Evolutionary conservation across 2,329 filamentous ascomycete genomes (phyloP).

Genomic region (Diaporthe eres): DNA sequence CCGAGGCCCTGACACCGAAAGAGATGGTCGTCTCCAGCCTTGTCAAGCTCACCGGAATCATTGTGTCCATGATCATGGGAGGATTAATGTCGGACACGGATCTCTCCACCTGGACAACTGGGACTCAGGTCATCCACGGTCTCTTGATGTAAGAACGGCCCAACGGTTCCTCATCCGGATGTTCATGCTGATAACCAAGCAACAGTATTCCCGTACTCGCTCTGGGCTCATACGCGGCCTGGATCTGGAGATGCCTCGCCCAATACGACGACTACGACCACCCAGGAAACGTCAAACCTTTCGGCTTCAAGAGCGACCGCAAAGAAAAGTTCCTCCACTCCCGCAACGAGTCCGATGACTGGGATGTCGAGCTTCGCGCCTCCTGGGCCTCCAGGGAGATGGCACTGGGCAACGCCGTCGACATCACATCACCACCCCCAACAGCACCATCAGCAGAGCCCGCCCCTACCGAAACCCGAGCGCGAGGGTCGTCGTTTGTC

Average conservation of each 20-base stretch:
- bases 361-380: constrained; percentile 36
- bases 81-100: constrained; percentile 61
- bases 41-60: constrained; percentile 63
- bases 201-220: constrained; percentile 58
- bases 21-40: constrained; percentile 66
- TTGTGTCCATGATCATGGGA: constrained; percentile 64
- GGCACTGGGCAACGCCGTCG: constrained; percentile 48
- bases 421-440: constrained; percentile 37
- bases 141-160: constrained; percentile 61
- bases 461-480: constrained; percentile 28
- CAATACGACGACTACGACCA: constrained; percentile 66
- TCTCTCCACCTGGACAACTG: constrained; percentile 62
- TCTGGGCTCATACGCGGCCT: constrained; percentile 61
- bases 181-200: constrained; percentile 32
- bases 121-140: constrained; percentile 64
- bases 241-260: constrained; percentile 62
- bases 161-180: neutral
- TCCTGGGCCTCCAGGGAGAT: constrained; percentile 37
- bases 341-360: constrained; percentile 39
- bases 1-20: constrained; percentile 68
- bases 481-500: constrained; percentile 37
- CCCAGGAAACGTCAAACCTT: constrained; percentile 64
- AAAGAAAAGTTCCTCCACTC: constrained; percentile 26
- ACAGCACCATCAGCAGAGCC: constrained; percentile 35
- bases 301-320: constrained; percentile 55